Conservation (phyloP, 2,329 filamentous ascomycete species). For the Nemania abortiva region DNA sequence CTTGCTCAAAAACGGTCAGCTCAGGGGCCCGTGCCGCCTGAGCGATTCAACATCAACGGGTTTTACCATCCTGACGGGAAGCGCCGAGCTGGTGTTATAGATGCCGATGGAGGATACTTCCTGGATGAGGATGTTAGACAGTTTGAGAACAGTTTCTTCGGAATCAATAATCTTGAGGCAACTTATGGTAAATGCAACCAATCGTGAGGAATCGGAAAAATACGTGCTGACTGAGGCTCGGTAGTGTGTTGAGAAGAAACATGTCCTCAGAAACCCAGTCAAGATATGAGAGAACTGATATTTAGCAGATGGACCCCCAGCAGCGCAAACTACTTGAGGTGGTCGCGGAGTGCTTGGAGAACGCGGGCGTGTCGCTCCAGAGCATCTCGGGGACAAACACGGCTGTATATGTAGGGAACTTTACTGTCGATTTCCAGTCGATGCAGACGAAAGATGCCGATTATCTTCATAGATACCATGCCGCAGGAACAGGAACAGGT, state of each 20-base stretch:
- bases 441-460: conserved; percentile 43
- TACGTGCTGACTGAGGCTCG: background rate
- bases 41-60: conserved; percentile 41
- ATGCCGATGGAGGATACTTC: conserved; percentile 47
- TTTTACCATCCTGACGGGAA: conserved; percentile 39
- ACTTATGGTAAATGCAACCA: background rate
- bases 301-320: conserved; percentile 44
- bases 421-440: conserved; percentile 41
- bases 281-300: background rate
- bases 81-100: conserved; percentile 24
- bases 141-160: conserved; percentile 25
- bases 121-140: conserved; percentile 36
- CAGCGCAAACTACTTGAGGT: conserved; percentile 53
- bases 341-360: conserved; percentile 50
- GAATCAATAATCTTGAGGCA: conserved; percentile 29
- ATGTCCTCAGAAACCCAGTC: background rate
- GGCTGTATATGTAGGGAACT: conserved; percentile 46
- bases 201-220: background rate
- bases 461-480: conserved; percentile 42
- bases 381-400: conserved; percentile 29
- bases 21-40: conserved; percentile 36
- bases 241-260: background rate
- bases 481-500: conserved; percentile 44
- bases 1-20: conserved; percentile 35
- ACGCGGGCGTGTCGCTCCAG: conserved; percentile 33